Evolutionary conservation across 768 basidiomycete species (phyloP).

Genomic region (Mycena haematopus): DNA sequence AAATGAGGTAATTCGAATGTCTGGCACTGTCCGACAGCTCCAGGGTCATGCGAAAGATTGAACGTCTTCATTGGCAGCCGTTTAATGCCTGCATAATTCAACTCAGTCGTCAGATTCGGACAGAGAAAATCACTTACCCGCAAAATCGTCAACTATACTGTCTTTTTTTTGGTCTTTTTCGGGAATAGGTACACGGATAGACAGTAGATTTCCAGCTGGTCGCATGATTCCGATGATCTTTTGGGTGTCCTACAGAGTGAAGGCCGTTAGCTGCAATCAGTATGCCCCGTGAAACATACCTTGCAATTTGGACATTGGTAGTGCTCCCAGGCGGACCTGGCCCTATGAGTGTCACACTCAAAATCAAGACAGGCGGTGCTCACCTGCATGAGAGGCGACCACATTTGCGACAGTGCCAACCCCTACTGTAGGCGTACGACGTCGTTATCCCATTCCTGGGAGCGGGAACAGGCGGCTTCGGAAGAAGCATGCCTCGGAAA

Average conservation of each 20-base stretch:
- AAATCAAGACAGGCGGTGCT: slow-evolving; percentile 26
- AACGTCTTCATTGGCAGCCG: slow-evolving; percentile 33
- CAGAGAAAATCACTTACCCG: slow-evolving; percentile 35
- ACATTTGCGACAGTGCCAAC: slow-evolving; percentile 72
- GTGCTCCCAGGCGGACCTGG: slow-evolving; percentile 74
- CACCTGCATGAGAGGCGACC: slow-evolving; percentile 80
- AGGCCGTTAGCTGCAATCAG: background rate
- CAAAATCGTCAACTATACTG: slow-evolving; percentile 15
- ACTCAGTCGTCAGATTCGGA: background rate
- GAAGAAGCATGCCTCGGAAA: slow-evolving; percentile 45
- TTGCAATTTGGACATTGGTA: slow-evolving; percentile 73
- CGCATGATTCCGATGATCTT: slow-evolving; percentile 38
- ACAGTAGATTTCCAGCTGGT: slow-evolving; percentile 30
- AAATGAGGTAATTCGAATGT: slow-evolving; percentile 57
- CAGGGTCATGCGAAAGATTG: slow-evolving; percentile 28
- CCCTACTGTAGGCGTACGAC: slow-evolving; percentile 62
- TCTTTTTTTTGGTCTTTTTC: slow-evolving; percentile 17
- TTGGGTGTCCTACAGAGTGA: slow-evolving; percentile 31
- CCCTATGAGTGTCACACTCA: background rate
- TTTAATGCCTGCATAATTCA: slow-evolving; percentile 39
- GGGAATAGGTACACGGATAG: slow-evolving; percentile 2
- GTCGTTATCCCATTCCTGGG: slow-evolving; percentile 50
- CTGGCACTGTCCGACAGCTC: slow-evolving; percentile 32
- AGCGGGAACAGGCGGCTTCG: slow-evolving; percentile 39
- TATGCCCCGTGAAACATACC: slow-evolving; percentile 40